Evolutionary conservation across 2,329 filamentous ascomycete species (phyloP).

Genomic region (Chaetomium sp.): DNA sequence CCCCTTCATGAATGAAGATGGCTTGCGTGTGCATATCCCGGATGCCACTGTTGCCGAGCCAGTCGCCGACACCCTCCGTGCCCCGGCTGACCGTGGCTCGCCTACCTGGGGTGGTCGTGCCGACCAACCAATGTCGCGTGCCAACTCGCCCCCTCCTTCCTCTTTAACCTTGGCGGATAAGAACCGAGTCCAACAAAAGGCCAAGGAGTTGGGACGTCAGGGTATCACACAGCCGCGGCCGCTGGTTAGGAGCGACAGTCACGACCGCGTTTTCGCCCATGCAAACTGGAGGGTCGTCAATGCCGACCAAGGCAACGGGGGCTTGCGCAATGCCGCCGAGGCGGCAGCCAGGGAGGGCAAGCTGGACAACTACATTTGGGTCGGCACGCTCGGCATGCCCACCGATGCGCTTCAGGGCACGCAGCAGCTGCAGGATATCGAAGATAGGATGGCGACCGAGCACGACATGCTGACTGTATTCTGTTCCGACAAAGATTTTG

Average conservation of each 20-base stretch:
- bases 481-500: constrained; percentile 84
- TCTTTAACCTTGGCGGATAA: constrained; percentile 61
- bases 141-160: constrained; percentile 66
- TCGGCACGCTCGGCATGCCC: constrained; percentile 89
- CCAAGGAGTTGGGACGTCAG: constrained; percentile 49
- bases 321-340: constrained; percentile 79
- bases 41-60: constrained; percentile 21
- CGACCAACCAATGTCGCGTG: constrained; percentile 73
- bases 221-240: constrained; percentile 51
- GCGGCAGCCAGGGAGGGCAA: constrained; percentile 65
- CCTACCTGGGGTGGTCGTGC: constrained; percentile 68
- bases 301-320: constrained; percentile 87
- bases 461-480: constrained; percentile 79
- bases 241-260: constrained; percentile 52
- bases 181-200: constrained; percentile 48
- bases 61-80: constrained; percentile 43
- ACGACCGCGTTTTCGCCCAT: constrained; percentile 65
- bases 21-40: constrained; percentile 49
- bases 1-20: constrained; percentile 53
- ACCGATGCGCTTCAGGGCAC: constrained; percentile 74
- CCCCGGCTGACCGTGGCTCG: constrained; percentile 67
- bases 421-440: constrained; percentile 73
- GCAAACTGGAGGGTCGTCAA: constrained; percentile 77
- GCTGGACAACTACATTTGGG: constrained; percentile 74
- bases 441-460: constrained; percentile 72